phyloP scores from a whole-genome alignment of 2,329 filamentous ascomycete genomes.

The Penicillium aurantiogriseum region DNA sequence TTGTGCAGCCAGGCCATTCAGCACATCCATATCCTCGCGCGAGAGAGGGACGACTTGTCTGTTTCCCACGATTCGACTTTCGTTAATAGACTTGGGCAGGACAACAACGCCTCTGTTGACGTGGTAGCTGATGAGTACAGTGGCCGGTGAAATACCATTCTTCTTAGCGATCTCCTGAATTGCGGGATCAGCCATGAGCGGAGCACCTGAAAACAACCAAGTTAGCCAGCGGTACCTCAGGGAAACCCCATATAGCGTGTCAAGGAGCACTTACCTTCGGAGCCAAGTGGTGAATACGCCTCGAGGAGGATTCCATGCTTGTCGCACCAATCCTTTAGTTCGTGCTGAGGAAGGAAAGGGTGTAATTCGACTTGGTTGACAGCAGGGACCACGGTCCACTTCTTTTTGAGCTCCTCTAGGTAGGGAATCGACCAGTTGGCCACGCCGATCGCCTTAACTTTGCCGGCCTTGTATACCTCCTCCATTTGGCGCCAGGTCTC shows the following conservation, averaged over 20 bases:
- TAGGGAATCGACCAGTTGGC: constrained; percentile 24
- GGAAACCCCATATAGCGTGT: background rate
- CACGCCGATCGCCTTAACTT: constrained; percentile 28
- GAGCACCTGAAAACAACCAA: constrained; percentile 6
- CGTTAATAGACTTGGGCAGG: constrained; percentile 16
- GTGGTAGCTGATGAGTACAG: constrained; percentile 15
- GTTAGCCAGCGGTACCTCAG: background rate
- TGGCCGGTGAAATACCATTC: constrained; percentile 11
- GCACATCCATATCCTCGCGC: constrained; percentile 20
- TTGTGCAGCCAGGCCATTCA: constrained; percentile 30
- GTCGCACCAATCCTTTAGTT: constrained; percentile 37
- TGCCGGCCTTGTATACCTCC: constrained; percentile 16
- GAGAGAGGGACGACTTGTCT: constrained; percentile 11
- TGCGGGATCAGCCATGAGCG: constrained; percentile 13
- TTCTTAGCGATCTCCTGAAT: constrained; percentile 16
- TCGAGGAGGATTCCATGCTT: constrained; percentile 37
- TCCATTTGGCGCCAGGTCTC: constrained; percentile 26
- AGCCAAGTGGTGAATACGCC: constrained; percentile 37
- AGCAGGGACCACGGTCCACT: constrained; percentile 22
- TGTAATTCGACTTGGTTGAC: constrained; percentile 41
- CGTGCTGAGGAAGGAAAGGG: constrained; percentile 40
- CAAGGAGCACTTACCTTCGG: constrained; percentile 8
- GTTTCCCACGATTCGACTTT: constrained; percentile 14
- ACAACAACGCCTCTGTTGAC: constrained; percentile 16
- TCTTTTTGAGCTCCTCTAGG: constrained; percentile 18